A percentile compares a stretch with the other conserved stretches of the same genome.
Conservation (phyloP, 257 asterid species). For the Capsicum chinense region DNA sequence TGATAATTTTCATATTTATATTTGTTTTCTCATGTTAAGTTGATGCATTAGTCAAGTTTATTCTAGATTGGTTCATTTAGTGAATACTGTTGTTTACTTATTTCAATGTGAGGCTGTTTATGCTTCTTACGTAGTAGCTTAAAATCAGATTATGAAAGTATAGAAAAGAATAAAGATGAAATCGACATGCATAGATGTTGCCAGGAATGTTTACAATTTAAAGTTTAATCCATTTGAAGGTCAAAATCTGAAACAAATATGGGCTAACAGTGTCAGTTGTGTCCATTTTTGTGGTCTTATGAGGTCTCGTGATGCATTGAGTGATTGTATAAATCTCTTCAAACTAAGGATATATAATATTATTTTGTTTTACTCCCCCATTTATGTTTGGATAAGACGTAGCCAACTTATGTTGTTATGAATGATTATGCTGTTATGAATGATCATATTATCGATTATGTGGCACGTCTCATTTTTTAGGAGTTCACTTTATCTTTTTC, state of each 20-base stretch:
- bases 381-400: too few species aligned
- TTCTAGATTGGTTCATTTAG: background rate
- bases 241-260: background rate
- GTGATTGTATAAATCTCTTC: background rate
- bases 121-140: slow-evolving; percentile 79
- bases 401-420: too few species aligned
- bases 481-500: too few species aligned
- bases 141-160: slow-evolving; percentile 59
- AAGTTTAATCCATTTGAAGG: background rate
- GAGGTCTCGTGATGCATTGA: background rate
- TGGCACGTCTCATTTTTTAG: too few species aligned
- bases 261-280: background rate
- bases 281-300: background rate
- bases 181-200: slow-evolving; percentile 41
- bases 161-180: slow-evolving; percentile 55
- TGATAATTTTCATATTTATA: background rate
- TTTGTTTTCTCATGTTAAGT: background rate
- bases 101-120: slow-evolving; percentile 75
- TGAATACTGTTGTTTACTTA: background rate
- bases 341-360: background rate
- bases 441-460: too few species aligned
- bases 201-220: background rate
- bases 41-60: background rate
- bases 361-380: slow-evolving; percentile 28
- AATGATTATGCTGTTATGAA: too few species aligned